These are phyloP conservation scores for Cladosporium sp. DNA, from an alignment of 2,329 filamentous ascomycete species.

Conservation along the genomic window DNA sequence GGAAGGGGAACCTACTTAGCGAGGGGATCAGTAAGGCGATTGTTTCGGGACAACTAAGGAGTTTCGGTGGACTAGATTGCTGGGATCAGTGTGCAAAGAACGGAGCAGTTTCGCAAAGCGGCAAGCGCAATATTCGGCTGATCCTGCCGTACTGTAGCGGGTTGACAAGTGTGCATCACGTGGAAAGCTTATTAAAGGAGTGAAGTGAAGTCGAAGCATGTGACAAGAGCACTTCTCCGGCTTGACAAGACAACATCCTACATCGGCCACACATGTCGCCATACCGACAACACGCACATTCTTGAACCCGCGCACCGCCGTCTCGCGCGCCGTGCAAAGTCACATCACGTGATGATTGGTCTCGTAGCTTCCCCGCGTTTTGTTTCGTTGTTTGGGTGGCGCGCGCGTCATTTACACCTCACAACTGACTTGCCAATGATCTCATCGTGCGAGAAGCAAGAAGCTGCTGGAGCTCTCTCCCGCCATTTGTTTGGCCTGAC, in stretches of 20 bases:
- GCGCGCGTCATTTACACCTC: slow-evolving; percentile 1
- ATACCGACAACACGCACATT: neutral
- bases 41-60: neutral
- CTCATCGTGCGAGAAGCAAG: slow-evolving; percentile 9
- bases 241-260: neutral
- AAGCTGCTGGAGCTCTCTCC: neutral
- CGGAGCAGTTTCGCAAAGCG: slow-evolving; percentile 12
- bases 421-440: neutral
- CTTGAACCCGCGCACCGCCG: neutral
- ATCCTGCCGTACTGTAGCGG: neutral
- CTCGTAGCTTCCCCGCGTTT: slow-evolving; percentile 3
- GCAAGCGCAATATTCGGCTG: neutral
- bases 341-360: neutral
- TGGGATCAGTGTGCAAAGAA: slow-evolving; percentile 1
- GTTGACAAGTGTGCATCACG: neutral
- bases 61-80: neutral
- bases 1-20: neutral
- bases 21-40: slow-evolving; percentile 6
- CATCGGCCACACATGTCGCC: neutral
- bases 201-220: slow-evolving; percentile 2
- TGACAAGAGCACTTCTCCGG: neutral
- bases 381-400: neutral
- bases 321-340: neutral
- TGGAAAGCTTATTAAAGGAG: neutral
- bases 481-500: neutral